These are phyloP conservation scores for Sorghum bicolor DNA, from an alignment of 176 grass and related monocot species.

Conservation along the genomic window DNA sequence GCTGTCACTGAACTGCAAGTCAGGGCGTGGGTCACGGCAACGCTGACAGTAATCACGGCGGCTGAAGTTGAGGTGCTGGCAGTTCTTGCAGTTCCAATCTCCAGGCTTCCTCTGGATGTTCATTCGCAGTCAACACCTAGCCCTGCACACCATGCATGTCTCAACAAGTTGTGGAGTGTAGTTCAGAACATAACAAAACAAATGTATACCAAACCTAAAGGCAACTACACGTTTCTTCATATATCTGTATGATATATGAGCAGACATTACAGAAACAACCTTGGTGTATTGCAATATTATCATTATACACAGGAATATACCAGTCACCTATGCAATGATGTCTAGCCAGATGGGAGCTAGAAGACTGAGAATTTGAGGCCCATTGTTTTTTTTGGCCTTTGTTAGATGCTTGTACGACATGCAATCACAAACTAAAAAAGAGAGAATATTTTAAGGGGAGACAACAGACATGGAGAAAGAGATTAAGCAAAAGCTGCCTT, in stretches of 20 bases:
- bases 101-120: conserved; percentile 79
- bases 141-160: conserved; percentile 25
- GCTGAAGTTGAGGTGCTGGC: conserved; percentile 89
- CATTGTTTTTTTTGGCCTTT: background rate
- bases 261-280: conserved; percentile 1
- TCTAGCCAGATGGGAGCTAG: background rate
- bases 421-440: conserved; percentile 20
- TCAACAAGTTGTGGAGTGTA: background rate
- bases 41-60: conserved; percentile 88
- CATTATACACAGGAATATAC: conserved; percentile 5
- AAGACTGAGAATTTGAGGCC: background rate
- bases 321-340: conserved; percentile 2
- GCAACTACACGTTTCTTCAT: background rate
- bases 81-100: conserved; percentile 89
- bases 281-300: background rate
- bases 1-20: conserved; percentile 33
- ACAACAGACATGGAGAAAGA: conserved; percentile 21
- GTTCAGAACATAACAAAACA: background rate
- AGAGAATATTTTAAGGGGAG: conserved; percentile 27
- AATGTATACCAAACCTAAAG: background rate
- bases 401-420: conserved; percentile 31
- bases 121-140: conserved; percentile 46
- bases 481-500: conserved; percentile 5
- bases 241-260: background rate
- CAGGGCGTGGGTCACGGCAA: conserved; percentile 52